Evolutionary conservation across 176 grass and related monocot genomes (phyloP).

Genomic region (Oryza australiensis): DNA sequence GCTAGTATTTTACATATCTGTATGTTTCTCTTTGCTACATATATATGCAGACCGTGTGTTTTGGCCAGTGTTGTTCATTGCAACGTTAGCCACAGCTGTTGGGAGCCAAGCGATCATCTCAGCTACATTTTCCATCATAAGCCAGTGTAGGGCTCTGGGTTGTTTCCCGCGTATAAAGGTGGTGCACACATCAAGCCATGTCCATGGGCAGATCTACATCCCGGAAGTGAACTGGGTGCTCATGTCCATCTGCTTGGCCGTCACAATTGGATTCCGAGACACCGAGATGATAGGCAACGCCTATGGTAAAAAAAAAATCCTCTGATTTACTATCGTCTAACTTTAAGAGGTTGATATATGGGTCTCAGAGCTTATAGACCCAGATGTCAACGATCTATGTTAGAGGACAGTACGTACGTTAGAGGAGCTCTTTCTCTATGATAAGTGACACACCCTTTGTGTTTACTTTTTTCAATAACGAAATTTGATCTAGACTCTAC

Average conservation of each 20-base stretch:
- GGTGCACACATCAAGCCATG: conserved; percentile 75
- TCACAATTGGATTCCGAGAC: conserved; percentile 74
- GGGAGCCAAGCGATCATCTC: conserved; percentile 94
- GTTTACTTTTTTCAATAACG: background rate
- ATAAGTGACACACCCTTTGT: background rate
- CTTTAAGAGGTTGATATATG: no score
- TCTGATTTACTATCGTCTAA: no score
- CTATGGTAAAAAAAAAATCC: no score
- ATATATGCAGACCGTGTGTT: conserved; percentile 65
- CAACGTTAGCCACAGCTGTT: conserved; percentile 78
- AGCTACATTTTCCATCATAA: conserved; percentile 83
- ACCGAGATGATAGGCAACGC: conserved; percentile 86
- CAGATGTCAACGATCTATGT: no score
- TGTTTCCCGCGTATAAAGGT: conserved; percentile 88
- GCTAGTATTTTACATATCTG: background rate
- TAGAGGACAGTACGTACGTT: no score
- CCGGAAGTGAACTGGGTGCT: conserved; percentile 88
- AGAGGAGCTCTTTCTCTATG: no score
- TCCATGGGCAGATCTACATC: conserved; percentile 91
- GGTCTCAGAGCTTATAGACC: no score
- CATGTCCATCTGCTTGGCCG: conserved; percentile 66
- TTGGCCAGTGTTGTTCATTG: conserved; percentile 78
- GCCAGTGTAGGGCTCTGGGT: conserved; percentile 81
- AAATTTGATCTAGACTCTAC: no score
- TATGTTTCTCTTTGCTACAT: background rate